Base-by-base conservation (phyloP, 805 yeast species). In the Starmera amethionina region DNA sequence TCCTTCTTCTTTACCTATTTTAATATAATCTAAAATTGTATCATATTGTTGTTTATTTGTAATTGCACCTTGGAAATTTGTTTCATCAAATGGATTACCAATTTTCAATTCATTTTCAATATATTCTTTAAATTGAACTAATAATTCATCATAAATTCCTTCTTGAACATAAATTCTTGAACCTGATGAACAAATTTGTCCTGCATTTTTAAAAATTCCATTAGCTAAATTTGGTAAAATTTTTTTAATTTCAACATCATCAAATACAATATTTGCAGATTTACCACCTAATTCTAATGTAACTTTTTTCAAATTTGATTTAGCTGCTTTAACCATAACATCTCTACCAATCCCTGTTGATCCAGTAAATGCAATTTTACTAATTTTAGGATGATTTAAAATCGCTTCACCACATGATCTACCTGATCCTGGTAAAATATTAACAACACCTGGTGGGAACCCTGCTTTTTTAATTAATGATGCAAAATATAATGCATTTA, bases 221-320 rank as follows among this genome's bases (percentile, higher is more conserved):
- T 71, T 63, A 39, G 77, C 68, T 52, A 81, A 70, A 56, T 72
- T 70, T 41, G 67, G 60, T 37, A 67, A 56, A 37, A 72, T 59
- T 46, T 60, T 60, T 34, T 72, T 70, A 43, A 80, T 51, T 55
- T 79, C 68, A 46, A 81, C 82, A 59, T 82, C 93, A 49, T 73
- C 68, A 56, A 82, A 82, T 34, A 82, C 79, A 54, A 82, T 72
- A 59, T 81, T 79, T 54, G 89, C 84, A 43, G 88, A 80, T 62
- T 82, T 82, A 63, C 93, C 93, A 63, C 93, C 93, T 54, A 82
- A 71, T 65, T 82, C 93, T 63, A 82, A 68, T 38, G 90, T 81
- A 40, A 81, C 82, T 66, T 82, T 82, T 73, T 82, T 82, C 68
- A 82, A 69, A 64, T 73, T 73, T n/a, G 84, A 67, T 47, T 75